Conservation (phyloP, 495 filamentous ascomycete genomes). For the Penicillium simplicissimum region DNA sequence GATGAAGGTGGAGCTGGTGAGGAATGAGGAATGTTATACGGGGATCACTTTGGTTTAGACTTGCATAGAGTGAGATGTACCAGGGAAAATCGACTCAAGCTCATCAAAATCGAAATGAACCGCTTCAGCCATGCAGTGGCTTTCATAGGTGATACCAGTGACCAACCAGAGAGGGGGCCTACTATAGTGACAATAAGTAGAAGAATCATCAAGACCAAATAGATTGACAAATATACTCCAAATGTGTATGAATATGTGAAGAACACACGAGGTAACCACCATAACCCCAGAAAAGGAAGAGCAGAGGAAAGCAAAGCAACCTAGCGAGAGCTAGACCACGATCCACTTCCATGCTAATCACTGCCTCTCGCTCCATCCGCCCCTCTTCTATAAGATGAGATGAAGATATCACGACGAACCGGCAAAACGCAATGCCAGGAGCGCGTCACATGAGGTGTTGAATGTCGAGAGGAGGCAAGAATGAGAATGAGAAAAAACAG, state of each 20-base stretch:
- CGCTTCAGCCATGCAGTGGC: too few relatives aligned
- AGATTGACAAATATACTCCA: neutral
- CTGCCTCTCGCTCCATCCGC: neutral
- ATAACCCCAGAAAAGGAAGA: neutral
- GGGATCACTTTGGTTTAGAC: slow-evolving; percentile 26
- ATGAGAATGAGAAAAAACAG: neutral
- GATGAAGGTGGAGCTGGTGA: slow-evolving; percentile 34
- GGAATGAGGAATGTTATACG: slow-evolving; percentile 32
- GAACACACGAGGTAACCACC: neutral
- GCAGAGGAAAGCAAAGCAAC: neutral
- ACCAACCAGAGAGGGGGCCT: neutral
- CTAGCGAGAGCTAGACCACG: neutral
- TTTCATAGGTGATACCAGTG: too few relatives aligned
- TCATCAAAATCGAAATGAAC: too few relatives aligned
- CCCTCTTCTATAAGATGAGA: slow-evolving; percentile 12
- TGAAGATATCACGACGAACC: slow-evolving; percentile 1
- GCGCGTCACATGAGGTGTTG: slow-evolving; percentile 17
- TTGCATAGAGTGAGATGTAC: neutral
- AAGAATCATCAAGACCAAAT: neutral
- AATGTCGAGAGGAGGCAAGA: neutral
- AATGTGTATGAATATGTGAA: neutral
- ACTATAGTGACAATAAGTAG: neutral
- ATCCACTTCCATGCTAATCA: neutral
- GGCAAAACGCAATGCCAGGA: slow-evolving; percentile 18
- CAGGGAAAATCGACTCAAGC: too few relatives aligned